Conservation (phyloP, 2,329 filamentous ascomycete species). For the Xylariaceae sp. region DNA sequence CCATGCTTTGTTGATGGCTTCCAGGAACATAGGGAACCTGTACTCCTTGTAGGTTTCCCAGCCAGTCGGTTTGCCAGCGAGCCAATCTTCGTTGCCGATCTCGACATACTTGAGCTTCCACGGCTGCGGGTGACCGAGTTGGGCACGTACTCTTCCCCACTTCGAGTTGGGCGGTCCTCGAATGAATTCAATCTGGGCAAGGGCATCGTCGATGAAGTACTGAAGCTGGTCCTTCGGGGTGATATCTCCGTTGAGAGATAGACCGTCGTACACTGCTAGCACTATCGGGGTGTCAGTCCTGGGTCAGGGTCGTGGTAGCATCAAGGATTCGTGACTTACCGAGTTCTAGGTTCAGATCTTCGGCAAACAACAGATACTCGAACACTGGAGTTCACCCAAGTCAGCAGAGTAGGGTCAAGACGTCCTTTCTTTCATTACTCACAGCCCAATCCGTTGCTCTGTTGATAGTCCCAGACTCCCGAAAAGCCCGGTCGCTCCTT, state of each 20-base stretch:
- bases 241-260: conserved; percentile 48
- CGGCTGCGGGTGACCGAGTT: conserved; percentile 56
- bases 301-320: neutral
- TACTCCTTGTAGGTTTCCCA: conserved; percentile 47
- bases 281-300: conserved; percentile 30
- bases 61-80: conserved; percentile 43
- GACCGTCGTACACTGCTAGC: conserved; percentile 53
- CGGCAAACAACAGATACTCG: conserved; percentile 57
- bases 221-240: conserved; percentile 47
- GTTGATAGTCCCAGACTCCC: conserved; percentile 54
- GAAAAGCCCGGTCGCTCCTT: conserved; percentile 49
- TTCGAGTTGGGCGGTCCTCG: conserved; percentile 46
- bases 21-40: conserved; percentile 54
- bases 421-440: no score
- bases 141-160: conserved; percentile 53
- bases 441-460: conserved; percentile 55
- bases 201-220: conserved; percentile 52
- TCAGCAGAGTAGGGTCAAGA: no score
- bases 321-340: conserved; percentile 24
- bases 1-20: conserved; percentile 49
- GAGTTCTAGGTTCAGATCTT: conserved; percentile 54
- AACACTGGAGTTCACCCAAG: conserved; percentile 31
- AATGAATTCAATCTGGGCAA: conserved; percentile 60
- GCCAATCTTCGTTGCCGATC: conserved; percentile 63
- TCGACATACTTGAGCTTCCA: conserved; percentile 58